Conservation (phyloP, 2,329 filamentous ascomycete genomes). For the Domatiomyces globalis region DNA sequence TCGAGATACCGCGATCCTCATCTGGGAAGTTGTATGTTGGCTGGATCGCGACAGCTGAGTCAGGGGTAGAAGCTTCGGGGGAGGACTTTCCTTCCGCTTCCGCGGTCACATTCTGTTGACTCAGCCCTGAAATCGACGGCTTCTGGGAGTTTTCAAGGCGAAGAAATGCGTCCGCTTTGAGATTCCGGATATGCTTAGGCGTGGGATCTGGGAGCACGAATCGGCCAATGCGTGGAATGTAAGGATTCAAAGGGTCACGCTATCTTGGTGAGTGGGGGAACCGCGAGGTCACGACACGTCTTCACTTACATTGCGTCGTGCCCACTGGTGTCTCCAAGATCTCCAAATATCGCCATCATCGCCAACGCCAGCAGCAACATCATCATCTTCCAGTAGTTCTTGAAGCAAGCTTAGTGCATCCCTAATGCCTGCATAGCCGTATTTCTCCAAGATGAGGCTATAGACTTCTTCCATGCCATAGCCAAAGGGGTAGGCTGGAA, state of each 20-base stretch:
- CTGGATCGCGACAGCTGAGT: not conserved
- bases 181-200: conserved; percentile 9
- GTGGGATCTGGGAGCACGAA: conserved; percentile 15
- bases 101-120: not conserved
- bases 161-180: conserved; percentile 15
- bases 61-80: not conserved
- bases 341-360: conserved; percentile 20
- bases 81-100: not conserved
- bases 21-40: not conserved
- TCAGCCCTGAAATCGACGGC: not conserved
- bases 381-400: conserved; percentile 18
- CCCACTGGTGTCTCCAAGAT: conserved; percentile 19
- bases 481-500: conserved; percentile 17
- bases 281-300: not conserved
- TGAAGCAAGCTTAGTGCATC: conserved; percentile 19
- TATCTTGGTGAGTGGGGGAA: conserved; percentile 4
- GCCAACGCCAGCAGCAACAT: conserved; percentile 13
- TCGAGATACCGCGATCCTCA: not conserved
- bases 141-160: not conserved
- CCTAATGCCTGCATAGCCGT: conserved; percentile 13
- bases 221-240: conserved; percentile 13
- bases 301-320: conserved; percentile 17
- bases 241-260: conserved; percentile 16
- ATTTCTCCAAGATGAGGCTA: conserved; percentile 14
- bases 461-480: conserved; percentile 21